Evolutionary conservation across 176 grass and related monocot species (phyloP), one percentile per base, ranked within the genome.

Genomic region (Pharus latifolius): DNA sequence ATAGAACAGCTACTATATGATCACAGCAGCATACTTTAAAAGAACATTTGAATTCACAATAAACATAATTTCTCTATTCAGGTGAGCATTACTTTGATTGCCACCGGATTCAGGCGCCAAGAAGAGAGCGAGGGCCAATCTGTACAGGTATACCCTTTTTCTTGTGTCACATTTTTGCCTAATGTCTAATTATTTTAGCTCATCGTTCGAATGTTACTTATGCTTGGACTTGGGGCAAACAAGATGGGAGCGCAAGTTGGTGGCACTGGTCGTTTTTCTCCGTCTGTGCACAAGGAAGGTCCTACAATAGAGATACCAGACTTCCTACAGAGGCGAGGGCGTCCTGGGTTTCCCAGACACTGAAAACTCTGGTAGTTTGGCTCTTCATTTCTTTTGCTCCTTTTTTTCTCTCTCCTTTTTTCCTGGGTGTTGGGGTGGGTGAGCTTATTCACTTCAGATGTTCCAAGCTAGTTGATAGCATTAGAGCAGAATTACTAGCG

Each of bases 71-170:
- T 60, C 25, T 67, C 32, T 15, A 3, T 68, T 29, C 63, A 91
- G 92, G 82, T 91, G 52, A 96, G 85, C 85, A 96, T 96, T 78
- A 91, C 85, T 11, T 47, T 96, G 17, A 91, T 96, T 56, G 88
- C 92, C 40, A 91, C 88, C 69, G 92, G 92, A 37, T 96, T 96
- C 64, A 96, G 83, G 31, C 82, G 88, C 51, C 92, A 91, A 63
- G 92, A 92, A 41, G 92, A 91, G 62, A 40, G 48, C 19, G 79
- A 88, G 73, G 32, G 19, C 56, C 81, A 65, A 18, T 18, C 78
- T 43, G 67, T 20, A 10, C 76, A 86, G 85, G 88, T 88, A 82
- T 20, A 26, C 28, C 32, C 43, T 54, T 42, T 50, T 80, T n/a
- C 37, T 49, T 65, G 56, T 56, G 7, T 42, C 40, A 19, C 14